These are phyloP conservation scores for Debaryomycetaceae sp. DNA, from an alignment of 1,139 yeast species.

Conservation along the genomic window DNA sequence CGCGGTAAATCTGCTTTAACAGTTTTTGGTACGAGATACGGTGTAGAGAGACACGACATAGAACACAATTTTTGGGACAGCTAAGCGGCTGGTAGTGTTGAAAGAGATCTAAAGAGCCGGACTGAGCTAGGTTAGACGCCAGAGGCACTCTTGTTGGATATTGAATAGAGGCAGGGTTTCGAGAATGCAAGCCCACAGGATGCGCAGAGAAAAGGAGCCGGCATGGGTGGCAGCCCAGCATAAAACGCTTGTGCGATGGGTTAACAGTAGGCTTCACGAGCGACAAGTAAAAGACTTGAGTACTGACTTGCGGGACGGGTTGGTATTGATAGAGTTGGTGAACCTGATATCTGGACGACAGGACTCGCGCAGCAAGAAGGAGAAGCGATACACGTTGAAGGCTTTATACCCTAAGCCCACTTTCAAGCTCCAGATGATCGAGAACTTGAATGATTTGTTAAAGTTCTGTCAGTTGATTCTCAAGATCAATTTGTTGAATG, in stretches of 20 bases:
- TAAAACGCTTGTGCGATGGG: constrained; percentile 47
- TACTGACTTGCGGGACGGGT: constrained; percentile 37
- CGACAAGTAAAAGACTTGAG: constrained; percentile 25
- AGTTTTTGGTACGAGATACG: no score
- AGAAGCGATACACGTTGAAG: constrained; percentile 23
- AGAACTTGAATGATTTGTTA: constrained; percentile 56
- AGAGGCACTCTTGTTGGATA: no score
- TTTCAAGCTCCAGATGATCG: constrained; percentile 57
- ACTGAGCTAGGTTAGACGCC: no score
- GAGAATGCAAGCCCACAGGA: not conserved
- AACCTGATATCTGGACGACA: constrained; percentile 27
- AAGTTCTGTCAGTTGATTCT: constrained; percentile 52
- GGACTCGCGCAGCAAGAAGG: constrained; percentile 9
- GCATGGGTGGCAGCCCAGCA: constrained; percentile 45
- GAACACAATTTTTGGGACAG: no score
- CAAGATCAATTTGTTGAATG: constrained; percentile 49
- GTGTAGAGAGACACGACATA: no score
- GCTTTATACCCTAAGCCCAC: constrained; percentile 47
- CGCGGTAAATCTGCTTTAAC: no score
- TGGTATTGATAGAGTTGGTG: constrained; percentile 34
- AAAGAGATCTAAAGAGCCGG: no score
- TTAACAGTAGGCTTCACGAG: constrained; percentile 30
- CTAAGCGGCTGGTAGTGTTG: no score
- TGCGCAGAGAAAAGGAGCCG: not conserved
- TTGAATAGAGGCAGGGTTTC: no score